A percentile compares a stretch with the other conserved stretches of the same genome.
Conservation (phyloP, 352 stramenopile species). For the Phytophthora hybrid region DNA sequence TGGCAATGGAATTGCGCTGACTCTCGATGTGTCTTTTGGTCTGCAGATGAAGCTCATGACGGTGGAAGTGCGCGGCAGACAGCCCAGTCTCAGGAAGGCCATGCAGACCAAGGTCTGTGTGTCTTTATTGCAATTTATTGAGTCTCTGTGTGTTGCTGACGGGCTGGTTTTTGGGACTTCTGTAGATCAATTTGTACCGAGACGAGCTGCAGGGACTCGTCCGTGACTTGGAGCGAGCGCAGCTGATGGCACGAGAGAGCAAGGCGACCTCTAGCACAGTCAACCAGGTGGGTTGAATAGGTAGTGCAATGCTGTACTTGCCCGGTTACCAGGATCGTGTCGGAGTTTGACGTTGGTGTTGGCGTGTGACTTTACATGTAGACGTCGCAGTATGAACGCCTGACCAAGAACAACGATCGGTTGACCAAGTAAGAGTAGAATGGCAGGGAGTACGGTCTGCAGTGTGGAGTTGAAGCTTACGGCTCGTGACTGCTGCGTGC, state of each 20-base stretch:
- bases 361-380: conserved; percentile 15
- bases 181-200: conserved; percentile 73
- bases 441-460: neutral
- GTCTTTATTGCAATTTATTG: too few relatives aligned
- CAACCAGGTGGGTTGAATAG: conserved; percentile 36
- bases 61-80: conserved; percentile 72
- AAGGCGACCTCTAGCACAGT: conserved; percentile 38
- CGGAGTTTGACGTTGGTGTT: neutral
- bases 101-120: conserved; percentile 73
- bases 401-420: conserved; percentile 73
- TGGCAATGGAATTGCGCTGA: neutral
- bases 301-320: neutral
- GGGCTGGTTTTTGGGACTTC: neutral
- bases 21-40: neutral
- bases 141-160: too few relatives aligned
- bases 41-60: conserved; percentile 84
- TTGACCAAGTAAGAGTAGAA: conserved; percentile 51
- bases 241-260: conserved; percentile 68
- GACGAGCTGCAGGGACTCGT: conserved; percentile 75
- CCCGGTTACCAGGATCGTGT: neutral
- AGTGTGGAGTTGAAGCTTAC: neutral
- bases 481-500: neutral
- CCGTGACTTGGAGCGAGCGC: conserved; percentile 74
- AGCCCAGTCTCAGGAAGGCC: conserved; percentile 63
- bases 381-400: conserved; percentile 74